These are phyloP conservation scores for Zancudomyces culisetae DNA, from an alignment of 371 early-diverging fungal genomes.

Conservation along the genomic window DNA sequence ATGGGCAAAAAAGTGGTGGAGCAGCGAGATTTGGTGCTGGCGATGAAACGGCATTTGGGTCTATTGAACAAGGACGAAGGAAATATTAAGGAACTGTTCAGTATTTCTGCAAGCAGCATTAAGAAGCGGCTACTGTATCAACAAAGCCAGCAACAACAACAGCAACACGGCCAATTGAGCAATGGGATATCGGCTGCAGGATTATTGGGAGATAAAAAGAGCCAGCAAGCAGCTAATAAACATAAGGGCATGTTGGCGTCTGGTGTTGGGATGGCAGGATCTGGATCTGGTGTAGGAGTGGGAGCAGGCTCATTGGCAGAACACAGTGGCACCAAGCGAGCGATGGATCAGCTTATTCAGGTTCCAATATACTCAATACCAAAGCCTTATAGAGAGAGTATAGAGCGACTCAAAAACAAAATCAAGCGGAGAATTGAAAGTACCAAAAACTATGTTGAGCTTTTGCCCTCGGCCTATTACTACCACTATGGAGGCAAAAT, in stretches of 20 bases:
- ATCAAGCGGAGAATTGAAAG: not conserved
- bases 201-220: no score
- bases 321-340: no score
- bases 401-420: not conserved
- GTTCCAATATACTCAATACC: slow-evolving; percentile 1
- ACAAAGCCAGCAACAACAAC: no score
- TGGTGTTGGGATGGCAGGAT: no score
- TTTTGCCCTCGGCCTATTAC: not conserved
- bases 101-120: not conserved
- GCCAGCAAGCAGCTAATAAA: no score
- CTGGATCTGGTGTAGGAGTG: no score
- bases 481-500: not conserved
- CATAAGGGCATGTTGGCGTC: no score
- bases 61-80: not conserved
- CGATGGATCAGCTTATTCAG: no score
- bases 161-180: no score
- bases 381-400: not conserved
- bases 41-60: not conserved
- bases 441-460: not conserved
- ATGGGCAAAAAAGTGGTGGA: not conserved
- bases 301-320: no score
- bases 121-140: not conserved
- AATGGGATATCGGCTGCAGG: no score
- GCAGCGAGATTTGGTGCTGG: slow-evolving; percentile 1
- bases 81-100: not conserved